Evolutionary conservation across 495 filamentous ascomycete species (phyloP), one percentile per base, ranked within the genome.

Genomic region (Xylaria castorea): DNA sequence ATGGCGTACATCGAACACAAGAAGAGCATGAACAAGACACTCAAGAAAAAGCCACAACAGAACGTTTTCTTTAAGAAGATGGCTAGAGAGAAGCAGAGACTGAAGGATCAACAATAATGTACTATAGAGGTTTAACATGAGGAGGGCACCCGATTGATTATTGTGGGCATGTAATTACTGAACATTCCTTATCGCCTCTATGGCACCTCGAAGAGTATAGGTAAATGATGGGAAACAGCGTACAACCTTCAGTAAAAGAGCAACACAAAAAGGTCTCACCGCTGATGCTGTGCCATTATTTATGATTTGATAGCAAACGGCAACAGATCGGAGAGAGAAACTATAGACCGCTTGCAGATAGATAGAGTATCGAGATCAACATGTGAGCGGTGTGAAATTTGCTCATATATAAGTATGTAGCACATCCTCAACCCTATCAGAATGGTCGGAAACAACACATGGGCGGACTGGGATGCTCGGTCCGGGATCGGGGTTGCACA

Each of bases 1-100:
- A 98, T 98, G 95, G 95, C 95, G 36, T 98, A 98, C 79, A 91
- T 95, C 66, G 97, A 99, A 82, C 84, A 97, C 78, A 88, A 95
- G 78, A 95, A 93, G 84, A 90, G 91, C 64, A 93, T 93, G 73
- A 88, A 89, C 71, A 85, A 85, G 82, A 82, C 75, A 62, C 92
- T 97, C 77, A 91, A 89, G 82, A 94, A 94, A 82, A 85, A 94
- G 80, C 87, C 74, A 20, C 74, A 81, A 76, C 86, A 81, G 73
- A 87, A 81, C 75, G 71, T 81, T 5, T 89, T 89, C 78, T 97
- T 98, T 81, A 92, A 90, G 81, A 97, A 97, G 83, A 82, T 97
- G 73, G 85, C 90, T 66, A 88, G 93, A 70, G 93, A 97, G 73
- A 89, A 91, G 60, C 74, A 80, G 65, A 76, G 76, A 61, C 73